Conservation (phyloP, 2,329 filamentous ascomycete genomes). For the Verticillium nubilum region DNA sequence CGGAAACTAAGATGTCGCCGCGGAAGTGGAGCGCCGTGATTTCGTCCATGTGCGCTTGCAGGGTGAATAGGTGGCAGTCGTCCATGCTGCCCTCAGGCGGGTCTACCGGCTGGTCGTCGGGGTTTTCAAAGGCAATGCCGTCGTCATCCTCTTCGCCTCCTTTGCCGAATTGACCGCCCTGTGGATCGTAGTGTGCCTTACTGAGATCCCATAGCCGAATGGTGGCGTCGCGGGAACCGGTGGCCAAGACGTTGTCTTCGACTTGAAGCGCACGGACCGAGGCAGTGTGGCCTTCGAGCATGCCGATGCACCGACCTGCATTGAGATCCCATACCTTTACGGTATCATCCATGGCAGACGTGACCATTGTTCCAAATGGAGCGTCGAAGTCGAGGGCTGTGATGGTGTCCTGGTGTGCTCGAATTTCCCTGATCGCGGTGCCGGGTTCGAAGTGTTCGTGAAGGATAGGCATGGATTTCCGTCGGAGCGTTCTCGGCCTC, state of each 20-base stretch:
- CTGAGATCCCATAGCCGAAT: slow-evolving; percentile 94
- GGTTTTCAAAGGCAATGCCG: slow-evolving; percentile 67
- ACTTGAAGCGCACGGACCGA: slow-evolving; percentile 91
- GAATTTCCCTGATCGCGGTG: slow-evolving; percentile 79
- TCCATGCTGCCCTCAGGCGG: slow-evolving; percentile 75
- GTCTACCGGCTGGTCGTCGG: slow-evolving; percentile 62
- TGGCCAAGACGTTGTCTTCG: slow-evolving; percentile 91
- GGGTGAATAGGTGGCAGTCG: slow-evolving; percentile 82
- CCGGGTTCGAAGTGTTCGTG: slow-evolving; percentile 94
- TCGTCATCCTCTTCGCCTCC: slow-evolving; percentile 57
- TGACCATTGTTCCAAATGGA: slow-evolving; percentile 94
- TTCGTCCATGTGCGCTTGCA: slow-evolving; percentile 88
- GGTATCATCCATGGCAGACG: slow-evolving; percentile 86
- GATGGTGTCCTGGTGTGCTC: slow-evolving; percentile 81
- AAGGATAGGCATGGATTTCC: slow-evolving; percentile 87
- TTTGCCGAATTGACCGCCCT: slow-evolving; percentile 54
- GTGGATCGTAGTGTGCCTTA: slow-evolving; percentile 76
- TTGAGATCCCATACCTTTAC: slow-evolving; percentile 96
- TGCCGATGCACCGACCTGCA: slow-evolving; percentile 83
- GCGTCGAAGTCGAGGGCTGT: slow-evolving; percentile 93
- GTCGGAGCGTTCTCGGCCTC: slow-evolving; percentile 53
- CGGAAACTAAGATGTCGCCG: slow-evolving; percentile 85
- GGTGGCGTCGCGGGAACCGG: slow-evolving; percentile 89
- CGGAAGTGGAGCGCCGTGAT: slow-evolving; percentile 91
- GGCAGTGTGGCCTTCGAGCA: slow-evolving; percentile 88